Percentiles rank a stretch among this genome's conserved stretches.
Evolutionary conservation across 2,329 filamentous ascomycete species (phyloP).

Genomic region (Phaeoacremonium minimum): DNA sequence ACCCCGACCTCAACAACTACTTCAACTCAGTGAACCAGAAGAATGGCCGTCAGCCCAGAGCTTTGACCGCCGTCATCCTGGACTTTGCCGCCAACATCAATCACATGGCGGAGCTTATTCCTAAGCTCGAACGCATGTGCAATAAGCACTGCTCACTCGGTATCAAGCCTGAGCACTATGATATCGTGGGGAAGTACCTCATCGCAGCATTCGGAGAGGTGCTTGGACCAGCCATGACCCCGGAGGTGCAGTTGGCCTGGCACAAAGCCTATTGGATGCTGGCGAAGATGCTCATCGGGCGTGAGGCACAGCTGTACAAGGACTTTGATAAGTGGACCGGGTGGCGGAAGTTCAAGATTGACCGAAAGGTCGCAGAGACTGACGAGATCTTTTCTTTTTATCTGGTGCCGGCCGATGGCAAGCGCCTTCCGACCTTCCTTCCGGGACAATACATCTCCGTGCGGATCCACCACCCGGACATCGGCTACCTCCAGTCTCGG

Average conservation of each 20-base stretch:
- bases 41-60: slow-evolving; percentile 57
- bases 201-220: slow-evolving; percentile 63
- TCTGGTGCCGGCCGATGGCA: slow-evolving; percentile 57
- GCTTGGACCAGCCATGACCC: slow-evolving; percentile 62
- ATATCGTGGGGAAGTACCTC: slow-evolving; percentile 65
- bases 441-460: slow-evolving; percentile 73
- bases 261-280: slow-evolving; percentile 68
- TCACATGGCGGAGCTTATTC: slow-evolving; percentile 49
- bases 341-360: slow-evolving; percentile 65
- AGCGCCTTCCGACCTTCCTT: slow-evolving; percentile 57
- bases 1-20: slow-evolving; percentile 63
- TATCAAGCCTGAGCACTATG: slow-evolving; percentile 65
- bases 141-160: slow-evolving; percentile 71
- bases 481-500: slow-evolving; percentile 58
- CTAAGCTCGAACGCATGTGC: slow-evolving; percentile 53
- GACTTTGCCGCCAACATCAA: slow-evolving; percentile 70
- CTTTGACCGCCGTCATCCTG: slow-evolving; percentile 61
- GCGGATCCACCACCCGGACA: slow-evolving; percentile 49
- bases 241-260: slow-evolving; percentile 64
- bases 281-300: slow-evolving; percentile 65
- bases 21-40: slow-evolving; percentile 67
- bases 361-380: slow-evolving; percentile 60
- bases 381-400: slow-evolving; percentile 69
- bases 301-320: slow-evolving; percentile 60
- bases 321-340: slow-evolving; percentile 58